Conservation (phyloP, 2,329 filamentous ascomycete genomes). For the Madurella fahalii region DNA sequence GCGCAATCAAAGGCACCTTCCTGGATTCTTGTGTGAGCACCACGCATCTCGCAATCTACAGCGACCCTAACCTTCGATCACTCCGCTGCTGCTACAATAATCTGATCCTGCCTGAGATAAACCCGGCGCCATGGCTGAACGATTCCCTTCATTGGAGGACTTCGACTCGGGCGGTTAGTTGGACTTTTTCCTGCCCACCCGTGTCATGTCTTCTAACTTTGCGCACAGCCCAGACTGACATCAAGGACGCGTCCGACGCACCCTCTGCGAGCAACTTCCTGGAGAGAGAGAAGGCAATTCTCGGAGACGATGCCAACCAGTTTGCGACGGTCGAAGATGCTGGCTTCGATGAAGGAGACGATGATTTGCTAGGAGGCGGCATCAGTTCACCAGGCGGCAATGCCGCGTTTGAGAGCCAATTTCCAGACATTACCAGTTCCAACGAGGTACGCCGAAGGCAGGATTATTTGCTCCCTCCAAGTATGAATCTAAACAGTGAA, state of each 20-base stretch:
- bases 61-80: not conserved
- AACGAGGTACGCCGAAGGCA: conserved; percentile 57
- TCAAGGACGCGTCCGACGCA: conserved; percentile 53
- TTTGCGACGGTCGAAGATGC: conserved; percentile 76
- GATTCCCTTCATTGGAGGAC: conserved; percentile 75
- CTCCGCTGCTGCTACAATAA: not conserved
- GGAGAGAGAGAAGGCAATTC: conserved; percentile 79
- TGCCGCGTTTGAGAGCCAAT: conserved; percentile 76
- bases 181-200: conserved; percentile 5
- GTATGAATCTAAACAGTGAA: conserved; percentile 11
- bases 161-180: conserved; percentile 62
- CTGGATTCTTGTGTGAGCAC: conserved; percentile 1
- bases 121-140: conserved; percentile 60
- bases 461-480: not conserved
- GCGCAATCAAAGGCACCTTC: conserved; percentile 17
- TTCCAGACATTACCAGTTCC: conserved; percentile 67
- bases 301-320: conserved; percentile 90
- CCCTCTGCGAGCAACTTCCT: conserved; percentile 78
- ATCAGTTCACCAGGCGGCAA: conserved; percentile 42
- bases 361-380: conserved; percentile 68
- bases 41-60: not conserved
- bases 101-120: not conserved
- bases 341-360: conserved; percentile 63
- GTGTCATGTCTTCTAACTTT: conserved; percentile 12
- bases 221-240: conserved; percentile 62